phyloP scores from a whole-genome alignment of 2,329 filamentous ascomycete species.

The Verticillium tricorpus region DNA sequence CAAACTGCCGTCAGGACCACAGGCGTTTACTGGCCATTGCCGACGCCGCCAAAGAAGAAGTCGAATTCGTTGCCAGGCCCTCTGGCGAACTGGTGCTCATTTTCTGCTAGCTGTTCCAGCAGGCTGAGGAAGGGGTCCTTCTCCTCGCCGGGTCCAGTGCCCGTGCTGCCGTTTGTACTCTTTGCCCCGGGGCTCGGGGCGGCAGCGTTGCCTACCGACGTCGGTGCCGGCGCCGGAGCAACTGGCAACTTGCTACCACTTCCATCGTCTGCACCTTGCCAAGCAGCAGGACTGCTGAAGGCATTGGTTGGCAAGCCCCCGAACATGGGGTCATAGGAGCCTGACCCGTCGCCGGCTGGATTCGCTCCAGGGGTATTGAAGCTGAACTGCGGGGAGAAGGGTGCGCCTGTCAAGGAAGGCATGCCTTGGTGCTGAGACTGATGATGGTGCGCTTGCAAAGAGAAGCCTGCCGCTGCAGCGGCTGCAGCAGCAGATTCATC shows the following conservation, averaged over 20 bases:
- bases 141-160: conserved; percentile 51
- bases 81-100: conserved; percentile 57
- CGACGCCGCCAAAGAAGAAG: conserved; percentile 56
- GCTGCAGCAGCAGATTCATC: conserved; percentile 26
- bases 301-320: conserved; percentile 48
- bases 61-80: conserved; percentile 72
- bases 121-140: conserved; percentile 78
- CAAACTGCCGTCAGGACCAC: background rate
- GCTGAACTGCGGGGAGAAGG: conserved; percentile 39
- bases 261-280: conserved; percentile 37
- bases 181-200: conserved; percentile 37
- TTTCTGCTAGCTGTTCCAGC: conserved; percentile 78
- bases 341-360: conserved; percentile 23
- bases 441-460: conserved; percentile 20
- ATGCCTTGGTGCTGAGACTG: conserved; percentile 18
- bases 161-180: conserved; percentile 41
- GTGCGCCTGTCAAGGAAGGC: conserved; percentile 21
- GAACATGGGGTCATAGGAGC: conserved; percentile 57
- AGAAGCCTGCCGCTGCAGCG: conserved; percentile 32
- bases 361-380: conserved; percentile 28
- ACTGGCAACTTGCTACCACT: conserved; percentile 2
- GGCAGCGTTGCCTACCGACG: conserved; percentile 4
- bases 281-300: conserved; percentile 47
- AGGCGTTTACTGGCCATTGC: conserved; percentile 8
- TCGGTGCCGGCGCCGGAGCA: background rate